Base-by-base conservation (phyloP, 139 green algal species). In the Picochlorum sp. region DNA sequence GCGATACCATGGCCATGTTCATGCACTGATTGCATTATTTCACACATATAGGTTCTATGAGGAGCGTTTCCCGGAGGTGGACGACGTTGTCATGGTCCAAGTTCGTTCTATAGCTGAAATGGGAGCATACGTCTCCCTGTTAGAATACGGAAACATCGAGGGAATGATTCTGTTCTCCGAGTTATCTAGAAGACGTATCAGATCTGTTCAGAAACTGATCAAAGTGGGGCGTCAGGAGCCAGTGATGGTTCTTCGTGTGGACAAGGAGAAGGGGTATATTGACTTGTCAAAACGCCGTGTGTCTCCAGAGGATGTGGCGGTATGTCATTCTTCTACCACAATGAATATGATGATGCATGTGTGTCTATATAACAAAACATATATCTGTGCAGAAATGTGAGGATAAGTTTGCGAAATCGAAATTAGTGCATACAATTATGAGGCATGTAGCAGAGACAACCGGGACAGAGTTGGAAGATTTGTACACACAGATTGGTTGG, bases 221-320 rank as follows among this genome's bases (percentile, higher is more conserved):
- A 99, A 99, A 80, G 90, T 91, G 16, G 94, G 94, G 8, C 72
- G 92, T 18, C 89, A 97, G 77, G 94, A 99, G 69, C 91, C 94
- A 1, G 94, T 98, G n/a, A 98, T 99, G 94, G 94, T 99, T 61
- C 84, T 99, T 47, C 88, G 94, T 75, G 94, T 99, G 64, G 94
- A 99, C 78, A 95, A 97, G 65, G 92, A 99, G 65, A 99, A 99
- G 77, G 94, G 94, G 0, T 99, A 99, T 84, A 99, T 99, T 58
- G 94, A 99, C 64, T 70, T 99, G 21, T 97, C 90, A 38, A 99
- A 99, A 73, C 74, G 93, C 57, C 85, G 94, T n/a, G 94, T 99
- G 26, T 84, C 75, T 4, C 82, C 87, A 9, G 94, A 99, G 74
- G 94, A 99, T 57, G 69, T 97, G n/a, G 61, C 71, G 18, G 72